A percentile compares a stretch with the other conserved stretches of the same genome.
Evolutionary conservation across 441 rosid species (phyloP).

Genomic region (California macrophylla): DNA sequence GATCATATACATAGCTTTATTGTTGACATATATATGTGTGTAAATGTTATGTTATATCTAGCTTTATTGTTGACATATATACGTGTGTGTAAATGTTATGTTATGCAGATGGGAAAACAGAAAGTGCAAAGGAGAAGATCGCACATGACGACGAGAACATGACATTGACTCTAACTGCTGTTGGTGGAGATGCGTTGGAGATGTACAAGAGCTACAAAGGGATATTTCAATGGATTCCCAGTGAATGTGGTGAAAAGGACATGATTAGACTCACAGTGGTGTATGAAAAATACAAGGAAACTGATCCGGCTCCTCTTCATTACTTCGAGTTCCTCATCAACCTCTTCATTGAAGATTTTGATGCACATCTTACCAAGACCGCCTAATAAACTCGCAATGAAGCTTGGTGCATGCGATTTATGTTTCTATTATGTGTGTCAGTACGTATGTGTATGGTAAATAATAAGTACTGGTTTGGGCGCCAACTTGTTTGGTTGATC

Average conservation of each 20-base stretch:
- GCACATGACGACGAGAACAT: not conserved
- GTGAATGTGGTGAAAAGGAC: not conserved
- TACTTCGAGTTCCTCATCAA: not conserved
- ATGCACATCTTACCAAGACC: not conserved
- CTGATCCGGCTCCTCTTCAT: not conserved
- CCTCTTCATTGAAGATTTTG: conserved; percentile 1
- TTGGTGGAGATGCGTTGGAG: not conserved
- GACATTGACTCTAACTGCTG: not conserved
- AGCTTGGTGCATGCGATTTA: not conserved
- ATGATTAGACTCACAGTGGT: not conserved
- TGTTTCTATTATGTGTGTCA: not conserved
- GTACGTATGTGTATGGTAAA: too few species aligned
- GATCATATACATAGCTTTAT: too few species aligned
- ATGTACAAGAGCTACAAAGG: not conserved
- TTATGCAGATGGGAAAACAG: not conserved
- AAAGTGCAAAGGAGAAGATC: not conserved
- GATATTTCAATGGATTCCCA: not conserved
- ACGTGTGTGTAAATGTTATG: not conserved
- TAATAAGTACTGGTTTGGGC: too few species aligned
- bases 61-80: too few species aligned
- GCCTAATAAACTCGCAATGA: not conserved
- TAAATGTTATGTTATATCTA: too few species aligned
- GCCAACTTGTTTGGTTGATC: too few species aligned
- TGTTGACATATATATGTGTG: too few species aligned
- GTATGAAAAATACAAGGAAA: not conserved